Base-by-base conservation (phyloP, 2,329 filamentous ascomycete species). In the Clonostachys chloroleuca region DNA sequence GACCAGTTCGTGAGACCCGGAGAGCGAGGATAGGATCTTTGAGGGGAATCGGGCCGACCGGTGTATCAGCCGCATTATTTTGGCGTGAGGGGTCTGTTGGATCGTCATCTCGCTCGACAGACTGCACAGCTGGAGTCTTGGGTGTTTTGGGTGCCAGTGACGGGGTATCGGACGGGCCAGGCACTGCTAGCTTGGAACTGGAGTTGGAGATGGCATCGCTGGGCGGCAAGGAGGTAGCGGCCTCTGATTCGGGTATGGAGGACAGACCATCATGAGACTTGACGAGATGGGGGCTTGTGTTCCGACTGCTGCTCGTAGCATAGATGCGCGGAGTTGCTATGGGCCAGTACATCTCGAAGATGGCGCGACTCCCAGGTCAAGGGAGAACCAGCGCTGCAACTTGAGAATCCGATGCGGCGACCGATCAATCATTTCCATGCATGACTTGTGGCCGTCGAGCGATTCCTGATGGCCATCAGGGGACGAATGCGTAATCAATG, bases 301-400 rank as follows among this genome's bases (percentile, higher is more conserved):
- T 67, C 64, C 77, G 76, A 61, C 78, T 80, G 69, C 82, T 88
- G 71, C 78, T 87, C 58, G 87, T 87, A 62, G 88, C 85, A 73
- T 89, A 92, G 65, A 92, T 84, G 65, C 85, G 84, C 62, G 89
- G 88, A 64, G 88, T 88, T 67, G 87, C 89, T 67, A 91, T 81
- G 61, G 89, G 89, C 89, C 89, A 95, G 78, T 95, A 95, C 89
- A 94, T 95, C 76, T 72, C 75, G 62, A 49, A 51, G 50, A 35
- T 40, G 16, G 41, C 40, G 43, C 41, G 54, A 52, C 56, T 54
- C 55, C 52, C 56, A 54, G 51, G 51, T 52, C 47, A 43, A 50
- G 40, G 35, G 40, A 49, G 47, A 13, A 48, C 47, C 40, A 34
- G 47, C 48, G 49, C 49, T 53, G 49, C 48, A 45, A 52, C 45